Base-by-base conservation (phyloP, 257 asterid genomes). In the Petunia axillaris region DNA sequence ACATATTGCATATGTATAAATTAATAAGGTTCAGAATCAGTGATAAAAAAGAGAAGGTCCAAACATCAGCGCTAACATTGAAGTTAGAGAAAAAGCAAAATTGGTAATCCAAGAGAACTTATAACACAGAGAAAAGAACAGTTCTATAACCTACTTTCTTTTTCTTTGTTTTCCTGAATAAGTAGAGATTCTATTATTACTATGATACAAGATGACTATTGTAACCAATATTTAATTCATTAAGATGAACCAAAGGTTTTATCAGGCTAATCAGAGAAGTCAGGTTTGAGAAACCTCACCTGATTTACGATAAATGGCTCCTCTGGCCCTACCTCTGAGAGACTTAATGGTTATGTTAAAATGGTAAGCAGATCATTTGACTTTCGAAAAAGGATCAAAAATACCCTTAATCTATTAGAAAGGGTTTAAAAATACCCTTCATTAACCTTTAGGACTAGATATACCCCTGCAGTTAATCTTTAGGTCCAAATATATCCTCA, bases 231-330 rank as follows among this genome's bases (percentile, higher is more conserved):
- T 8, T 1, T 58, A 7, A 40, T 78, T 53, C 75, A 36, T 78
- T 62, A 16, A 37, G 9, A 9, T 9, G 3, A 78, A 25, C 37
- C 25, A 25, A 25, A 25, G 10, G 40, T 59, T 52, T 60, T 5
- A 60, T 63, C 16, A 77, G 73, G n/a, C 35, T 3, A 46, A 39
- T 39, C 64, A 14, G 9, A 43, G 80, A 76, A 57, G 65, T 55
- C 67, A 75, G 25, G 37, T 35, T n/a, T 46, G 79, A 78, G 11
- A 77, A 81, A 36, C 57, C 43, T 36, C 83, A 95, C 97, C 98
- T 91, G 93, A 85, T 79, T 84, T 77, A 95, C 99, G 55, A 94
- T 91, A 86, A 91, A 87, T 55, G 99, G 96, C 82, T 95, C 99
- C 89, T 89, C 25, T 25, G 25, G 25, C 25, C 25, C 25, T 25